phyloP scores from a whole-genome alignment of 2,329 filamentous ascomycete species.

The Cucurbitaria berberidis region DNA sequence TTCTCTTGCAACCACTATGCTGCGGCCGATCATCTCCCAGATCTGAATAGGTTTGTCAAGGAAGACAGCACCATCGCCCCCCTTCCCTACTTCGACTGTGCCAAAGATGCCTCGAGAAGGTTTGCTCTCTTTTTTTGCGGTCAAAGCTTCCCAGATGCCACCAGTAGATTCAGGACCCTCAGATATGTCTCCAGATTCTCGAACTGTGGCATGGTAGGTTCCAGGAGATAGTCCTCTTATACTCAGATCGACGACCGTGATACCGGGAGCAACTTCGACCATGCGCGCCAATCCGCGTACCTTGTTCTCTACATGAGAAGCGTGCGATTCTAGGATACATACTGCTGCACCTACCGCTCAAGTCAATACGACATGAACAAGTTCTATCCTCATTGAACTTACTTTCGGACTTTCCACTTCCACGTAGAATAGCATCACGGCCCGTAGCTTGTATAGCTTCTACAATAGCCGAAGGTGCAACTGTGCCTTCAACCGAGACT shows the following conservation, averaged over 20 bases:
- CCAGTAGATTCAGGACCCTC: slow-evolving; percentile 83
- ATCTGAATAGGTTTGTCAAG: slow-evolving; percentile 82
- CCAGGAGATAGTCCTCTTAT: slow-evolving; percentile 82
- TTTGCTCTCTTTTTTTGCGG: slow-evolving; percentile 54
- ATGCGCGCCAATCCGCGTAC: slow-evolving; percentile 90
- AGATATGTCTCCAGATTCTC: slow-evolving; percentile 86
- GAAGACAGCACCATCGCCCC: slow-evolving; percentile 80
- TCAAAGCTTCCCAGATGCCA: slow-evolving; percentile 72
- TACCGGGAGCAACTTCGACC: slow-evolving; percentile 81
- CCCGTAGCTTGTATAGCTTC: slow-evolving; percentile 87
- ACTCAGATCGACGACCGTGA: slow-evolving; percentile 87
- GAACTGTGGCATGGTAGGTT: slow-evolving; percentile 81
- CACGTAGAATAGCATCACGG: slow-evolving; percentile 90
- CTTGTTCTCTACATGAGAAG: slow-evolving; percentile 64
- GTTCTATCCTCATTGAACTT: slow-evolving; percentile 48
- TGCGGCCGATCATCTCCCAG: slow-evolving; percentile 95
- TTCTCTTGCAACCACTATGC: slow-evolving; percentile 82
- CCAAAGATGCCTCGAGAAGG: slow-evolving; percentile 71
- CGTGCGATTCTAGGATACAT: slow-evolving; percentile 91
- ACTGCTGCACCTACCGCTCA: slow-evolving; percentile 72
- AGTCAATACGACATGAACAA: slow-evolving; percentile 5
- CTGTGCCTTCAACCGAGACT: slow-evolving; percentile 85
- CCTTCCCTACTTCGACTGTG: slow-evolving; percentile 73
- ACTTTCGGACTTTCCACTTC: slow-evolving; percentile 86
- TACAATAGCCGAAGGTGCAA: slow-evolving; percentile 88